These are phyloP conservation scores for Botrytis pseudocinerea DNA, from an alignment of 2,329 filamentous ascomycete species.

Conservation along the genomic window DNA sequence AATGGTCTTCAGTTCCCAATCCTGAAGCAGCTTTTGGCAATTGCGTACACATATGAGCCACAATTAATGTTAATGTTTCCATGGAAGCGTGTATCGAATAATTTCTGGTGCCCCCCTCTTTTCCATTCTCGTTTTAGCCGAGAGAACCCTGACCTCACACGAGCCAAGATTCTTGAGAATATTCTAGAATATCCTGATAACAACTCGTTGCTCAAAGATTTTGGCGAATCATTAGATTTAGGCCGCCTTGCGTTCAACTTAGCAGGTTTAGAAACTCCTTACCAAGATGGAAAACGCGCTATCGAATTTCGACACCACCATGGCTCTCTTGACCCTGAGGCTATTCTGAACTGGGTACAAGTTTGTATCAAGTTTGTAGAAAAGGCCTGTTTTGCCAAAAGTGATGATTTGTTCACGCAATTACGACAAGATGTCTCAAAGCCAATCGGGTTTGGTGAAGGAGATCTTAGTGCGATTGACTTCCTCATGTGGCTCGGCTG, in stretches of 20 bases:
- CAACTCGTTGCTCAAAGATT: not conserved
- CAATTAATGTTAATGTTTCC: conserved; percentile 23
- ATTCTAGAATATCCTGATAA: not conserved
- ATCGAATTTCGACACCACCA: conserved; percentile 37
- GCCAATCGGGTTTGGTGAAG: not conserved
- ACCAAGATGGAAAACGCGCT: conserved; percentile 16
- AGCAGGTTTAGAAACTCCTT: not conserved
- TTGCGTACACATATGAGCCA: conserved; percentile 36
- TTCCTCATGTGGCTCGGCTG: conserved; percentile 7
- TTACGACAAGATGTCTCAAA: not conserved
- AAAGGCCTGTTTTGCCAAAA: not conserved
- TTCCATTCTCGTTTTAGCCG: not conserved
- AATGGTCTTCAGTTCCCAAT: conserved; percentile 31
- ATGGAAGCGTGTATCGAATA: not conserved
- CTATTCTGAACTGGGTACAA: conserved; percentile 30
- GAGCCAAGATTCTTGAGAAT: not conserved
- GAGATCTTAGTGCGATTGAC: not conserved
- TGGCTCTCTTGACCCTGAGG: conserved; percentile 29
- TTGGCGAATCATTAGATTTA: not conserved
- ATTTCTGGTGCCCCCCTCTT: not conserved
- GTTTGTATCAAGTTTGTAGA: conserved; percentile 27
- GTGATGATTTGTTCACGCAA: not conserved
- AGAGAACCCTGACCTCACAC: not conserved
- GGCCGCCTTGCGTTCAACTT: not conserved
- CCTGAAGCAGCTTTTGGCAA: conserved; percentile 36